A percentile compares a stretch with the other conserved stretches of the same genome.
Conservation (phyloP, 2,329 filamentous ascomycete genomes). For the Botrytis hyacinthi region DNA sequence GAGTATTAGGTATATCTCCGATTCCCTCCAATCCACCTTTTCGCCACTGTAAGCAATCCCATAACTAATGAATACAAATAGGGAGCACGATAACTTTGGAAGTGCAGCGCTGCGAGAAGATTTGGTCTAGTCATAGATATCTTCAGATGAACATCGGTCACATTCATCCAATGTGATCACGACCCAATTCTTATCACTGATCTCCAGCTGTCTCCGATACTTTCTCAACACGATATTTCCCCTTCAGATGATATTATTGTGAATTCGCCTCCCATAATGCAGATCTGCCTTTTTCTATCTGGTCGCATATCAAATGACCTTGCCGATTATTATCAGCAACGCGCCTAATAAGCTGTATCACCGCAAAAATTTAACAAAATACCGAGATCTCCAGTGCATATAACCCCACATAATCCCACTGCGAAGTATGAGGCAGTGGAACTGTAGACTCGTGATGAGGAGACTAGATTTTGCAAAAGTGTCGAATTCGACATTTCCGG, state of each 20-base stretch:
- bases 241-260: background rate
- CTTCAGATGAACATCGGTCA: background rate
- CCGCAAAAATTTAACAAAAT: background rate
- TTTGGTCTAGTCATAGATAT: background rate
- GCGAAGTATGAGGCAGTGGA: background rate
- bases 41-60: background rate
- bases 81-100: background rate
- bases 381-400: conserved; percentile 7
- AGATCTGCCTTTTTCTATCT: background rate
- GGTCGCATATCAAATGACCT: background rate
- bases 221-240: background rate
- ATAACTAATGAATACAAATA: background rate
- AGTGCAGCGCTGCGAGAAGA: background rate
- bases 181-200: background rate
- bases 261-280: background rate
- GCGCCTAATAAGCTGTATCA: background rate
- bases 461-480: background rate
- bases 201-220: background rate
- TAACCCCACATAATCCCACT: background rate
- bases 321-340: background rate
- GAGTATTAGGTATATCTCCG: background rate
- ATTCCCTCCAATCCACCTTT: background rate
- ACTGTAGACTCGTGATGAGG: background rate
- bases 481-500: background rate
- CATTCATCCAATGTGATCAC: background rate